These are phyloP conservation scores for Didymella glomerata DNA, from an alignment of 2,329 filamentous ascomycete genomes.

Conservation along the genomic window DNA sequence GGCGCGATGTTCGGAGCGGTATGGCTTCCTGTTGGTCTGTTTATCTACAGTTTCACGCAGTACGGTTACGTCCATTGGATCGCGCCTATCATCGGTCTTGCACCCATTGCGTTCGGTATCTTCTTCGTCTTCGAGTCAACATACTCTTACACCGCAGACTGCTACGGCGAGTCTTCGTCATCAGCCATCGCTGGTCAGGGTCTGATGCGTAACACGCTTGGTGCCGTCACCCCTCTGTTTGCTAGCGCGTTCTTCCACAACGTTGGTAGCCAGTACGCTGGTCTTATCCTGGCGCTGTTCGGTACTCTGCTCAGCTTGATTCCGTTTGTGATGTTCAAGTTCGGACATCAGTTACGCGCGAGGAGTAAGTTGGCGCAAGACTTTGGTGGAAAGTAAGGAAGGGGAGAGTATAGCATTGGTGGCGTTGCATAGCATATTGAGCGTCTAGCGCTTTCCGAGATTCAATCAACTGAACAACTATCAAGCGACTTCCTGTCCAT, in stretches of 20 bases:
- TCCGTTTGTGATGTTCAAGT: slow-evolving; percentile 57
- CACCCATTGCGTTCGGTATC: slow-evolving; percentile 62
- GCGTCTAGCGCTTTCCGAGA: slow-evolving; percentile 1
- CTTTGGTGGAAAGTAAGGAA: slow-evolving; percentile 24
- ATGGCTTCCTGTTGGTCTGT: slow-evolving; percentile 44
- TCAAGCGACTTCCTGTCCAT: too few species aligned
- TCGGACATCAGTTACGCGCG: slow-evolving; percentile 51
- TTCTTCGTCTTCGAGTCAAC: slow-evolving; percentile 60
- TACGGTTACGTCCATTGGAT: slow-evolving; percentile 61
- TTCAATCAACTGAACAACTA: too few species aligned
- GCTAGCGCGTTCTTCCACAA: slow-evolving; percentile 63
- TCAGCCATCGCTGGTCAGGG: slow-evolving; percentile 61
- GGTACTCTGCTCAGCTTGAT: slow-evolving; percentile 55
- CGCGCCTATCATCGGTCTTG: slow-evolving; percentile 59
- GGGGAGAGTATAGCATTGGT: background rate
- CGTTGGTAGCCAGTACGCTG: slow-evolving; percentile 62
- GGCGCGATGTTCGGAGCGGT: slow-evolving; percentile 45
- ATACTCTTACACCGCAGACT: slow-evolving; percentile 63
- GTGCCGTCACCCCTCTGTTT: slow-evolving; percentile 62
- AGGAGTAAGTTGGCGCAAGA: slow-evolving; percentile 53
- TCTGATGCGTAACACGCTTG: slow-evolving; percentile 62
- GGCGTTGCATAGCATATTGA: slow-evolving; percentile 3
- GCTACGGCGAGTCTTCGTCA: slow-evolving; percentile 58
- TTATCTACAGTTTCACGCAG: slow-evolving; percentile 64
- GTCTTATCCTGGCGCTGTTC: slow-evolving; percentile 58